A percentile compares a stretch with the other conserved stretches of the same genome.
phyloP scores from a whole-genome alignment of 768 basidiomycete genomes.

The Suillus plorans region DNA sequence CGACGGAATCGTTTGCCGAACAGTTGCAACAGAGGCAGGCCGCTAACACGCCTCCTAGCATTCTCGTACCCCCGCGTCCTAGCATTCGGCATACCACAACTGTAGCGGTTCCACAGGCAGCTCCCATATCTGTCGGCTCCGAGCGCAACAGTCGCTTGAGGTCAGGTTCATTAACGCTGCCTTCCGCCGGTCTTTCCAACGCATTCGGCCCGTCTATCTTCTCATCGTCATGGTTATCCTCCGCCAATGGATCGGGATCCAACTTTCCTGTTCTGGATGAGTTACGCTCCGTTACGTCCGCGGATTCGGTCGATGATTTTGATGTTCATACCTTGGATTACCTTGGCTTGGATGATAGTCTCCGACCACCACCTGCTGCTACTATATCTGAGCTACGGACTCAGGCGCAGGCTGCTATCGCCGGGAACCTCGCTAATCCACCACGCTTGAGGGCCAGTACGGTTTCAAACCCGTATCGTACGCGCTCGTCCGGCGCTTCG shows the following conservation, averaged over 20 bases:
- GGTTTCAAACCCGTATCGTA: slow-evolving; percentile 89
- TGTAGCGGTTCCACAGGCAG: slow-evolving; percentile 48
- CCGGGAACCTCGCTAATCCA: slow-evolving; percentile 76
- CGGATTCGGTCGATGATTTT: slow-evolving; percentile 82
- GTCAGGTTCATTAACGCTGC: slow-evolving; percentile 90
- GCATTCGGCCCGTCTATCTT: slow-evolving; percentile 90
- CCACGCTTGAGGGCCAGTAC: slow-evolving; percentile 86
- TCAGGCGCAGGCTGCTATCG: slow-evolving; percentile 89
- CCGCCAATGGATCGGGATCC: slow-evolving; percentile 52
- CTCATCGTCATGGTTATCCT: slow-evolving; percentile 84
- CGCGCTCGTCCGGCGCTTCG: slow-evolving; percentile 54
- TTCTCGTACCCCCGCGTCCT: slow-evolving; percentile 55
- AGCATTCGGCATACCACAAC: slow-evolving; percentile 74
- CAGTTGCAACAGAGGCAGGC: slow-evolving; percentile 40
- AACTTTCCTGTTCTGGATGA: slow-evolving; percentile 75
- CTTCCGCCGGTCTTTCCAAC: slow-evolving; percentile 72
- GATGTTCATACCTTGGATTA: slow-evolving; percentile 96
- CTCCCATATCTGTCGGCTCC: slow-evolving; percentile 29
- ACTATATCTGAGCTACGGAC: slow-evolving; percentile 87
- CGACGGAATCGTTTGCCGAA: slow-evolving; percentile 49
- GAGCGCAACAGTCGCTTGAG: slow-evolving; percentile 83
- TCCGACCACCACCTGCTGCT: slow-evolving; percentile 77
- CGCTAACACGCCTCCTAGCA: slow-evolving; percentile 37
- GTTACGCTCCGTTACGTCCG: slow-evolving; percentile 75
- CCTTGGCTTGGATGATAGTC: slow-evolving; percentile 85